Base-by-base conservation (phyloP, 148 eudicot genomes). In the Amaranthus cruentus region DNA sequence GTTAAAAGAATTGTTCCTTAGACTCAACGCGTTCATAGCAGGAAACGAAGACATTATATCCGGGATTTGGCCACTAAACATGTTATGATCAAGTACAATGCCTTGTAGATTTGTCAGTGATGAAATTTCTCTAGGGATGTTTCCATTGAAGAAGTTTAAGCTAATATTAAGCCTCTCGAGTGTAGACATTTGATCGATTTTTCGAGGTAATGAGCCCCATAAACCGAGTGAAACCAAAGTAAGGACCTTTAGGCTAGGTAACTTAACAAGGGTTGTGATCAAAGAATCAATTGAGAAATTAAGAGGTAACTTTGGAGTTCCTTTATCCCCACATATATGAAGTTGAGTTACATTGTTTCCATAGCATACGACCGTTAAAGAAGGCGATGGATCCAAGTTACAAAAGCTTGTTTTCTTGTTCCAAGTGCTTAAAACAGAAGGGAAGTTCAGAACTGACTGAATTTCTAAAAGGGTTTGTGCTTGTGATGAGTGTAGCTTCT, bases 81-180 rank as follows among this genome's bases (percentile, higher is more conserved):
- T 74, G 73, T 95, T 95, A 70, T 86, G 47, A 80, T 95, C 96
- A 4, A 95, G 89, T 61, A 90, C 77, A 51, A 95, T 78, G 12
- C 93, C 78, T 69, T 95, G 97, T 50, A 95, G 90, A 52, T 88
- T 80, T n/a, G 64, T 61, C 58, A 95, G 65, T 12, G 80, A 82
- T 3, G 88, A 85, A 9, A 95, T 47, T 61, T 83, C 86, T 28
- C 21, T 69, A 38, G 97, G 97, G 49, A 95, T 79, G 15, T 70
- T 66, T 8, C 99, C 92, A 38, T 73, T 44, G 18, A 95, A 69
- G 81, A 58, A 87, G 69, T 95, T 95, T 11, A 93, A 86, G 73
- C 92, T 95, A 6, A 95, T 62, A 69, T 95, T 88, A n/a, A 95
- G 84, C 84, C 87, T 86, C 78, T 95, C 97, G n/a, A 95, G 77